Base-by-base conservation (phyloP, 2,329 filamentous ascomycete species). In the Calonectria pteridis region DNA sequence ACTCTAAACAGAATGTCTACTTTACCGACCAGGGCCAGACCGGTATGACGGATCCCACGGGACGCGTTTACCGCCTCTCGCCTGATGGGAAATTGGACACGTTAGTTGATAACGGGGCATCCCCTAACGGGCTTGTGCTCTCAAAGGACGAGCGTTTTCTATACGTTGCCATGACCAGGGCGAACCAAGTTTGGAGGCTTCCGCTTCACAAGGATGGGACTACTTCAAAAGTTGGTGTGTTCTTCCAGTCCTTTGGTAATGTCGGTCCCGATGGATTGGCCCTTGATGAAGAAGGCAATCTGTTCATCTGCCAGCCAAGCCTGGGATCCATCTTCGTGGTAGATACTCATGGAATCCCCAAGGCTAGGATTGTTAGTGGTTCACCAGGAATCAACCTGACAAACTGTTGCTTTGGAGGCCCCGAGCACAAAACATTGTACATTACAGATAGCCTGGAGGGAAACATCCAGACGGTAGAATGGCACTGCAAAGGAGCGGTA, bases 1-100 rank as follows among this genome's bases (percentile, higher is more conserved):
- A 84, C 33, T 85, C 83, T 0, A 80, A 81, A 18, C 77, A 79
- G 4, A 83, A 84, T 33, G 73, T 87, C 4, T 87, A 86, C 76
- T 87, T 87, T 43, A 87, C 86, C 1, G 85, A 87, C 51, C 86
- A 87, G 76, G 85, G 86, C 0, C 85, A 87, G 62, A 86, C 85
- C 0, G 85, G 85, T 5, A 82, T 87, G 77, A 85, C 83, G 0
- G 86, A 87, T 31, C 85, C 76, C 9, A 85, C 84, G 0, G 85
- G 85, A 0, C 81, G 81, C 14, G 84, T 87, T 0, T 87, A 86
- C 69, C 81, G 85, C 1, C 67, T 85, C 0, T 79, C 78, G 0
- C 77, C 79, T 0, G 77, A 81, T n/a, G 84, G 84, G 0, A 84
- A 79, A 29, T 79, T 87, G 0, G 85, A 87, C 50, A 82, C 78